Evolutionary conservation across 2,329 filamentous ascomycete genomes (phyloP), one percentile per base, ranked within the genome.

Genomic region (Neonectria neomacrospora): DNA sequence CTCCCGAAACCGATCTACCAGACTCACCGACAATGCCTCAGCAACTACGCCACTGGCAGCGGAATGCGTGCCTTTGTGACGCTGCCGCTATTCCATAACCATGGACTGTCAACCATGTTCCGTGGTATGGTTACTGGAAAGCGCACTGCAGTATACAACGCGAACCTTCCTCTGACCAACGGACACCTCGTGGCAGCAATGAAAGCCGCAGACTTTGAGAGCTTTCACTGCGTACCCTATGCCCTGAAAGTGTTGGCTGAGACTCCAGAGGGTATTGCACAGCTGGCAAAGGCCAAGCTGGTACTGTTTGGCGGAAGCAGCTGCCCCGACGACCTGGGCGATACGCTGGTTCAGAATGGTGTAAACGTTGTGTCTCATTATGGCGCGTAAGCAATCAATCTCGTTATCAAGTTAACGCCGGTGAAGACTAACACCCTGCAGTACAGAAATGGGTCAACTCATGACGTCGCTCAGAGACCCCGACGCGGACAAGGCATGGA

Each of bases 1-100:
- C 79, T 89, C 8, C 88, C 88, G 0, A 90, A 90, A 66, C 86
- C 87, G 0, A 88, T 90, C 60, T 86, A 81, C 64, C 83, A 87
- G 63, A 85, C 82, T 0, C 85, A 90, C 57, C 74, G 75, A 26
- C 79, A 82, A 20, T 82, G 80, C 20, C 73, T 88, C 8, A 78
- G 78, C 54, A 87, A 85, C 64, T 85, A 82, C 62, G 74, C 78
- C 30, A 66, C 64, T 12, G 73, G 71, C 44, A 78, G 75, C 62
- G 64, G 73, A 9, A 75, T 85, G 76, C 78, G 77, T 34, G 80
- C 81, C 0, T 85, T 89, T 71, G 80, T 86, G 62, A 84, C 86
- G 3, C 73, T 87, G 16, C 86, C 88, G 1, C 74, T 89, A 0
- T 89, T 84, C 67, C 87, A 90, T 70, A 84, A 83, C 50, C 85